Evolutionary conservation across 2,329 filamentous ascomycete genomes (phyloP).

Genomic region (Fusarium camptoceras): DNA sequence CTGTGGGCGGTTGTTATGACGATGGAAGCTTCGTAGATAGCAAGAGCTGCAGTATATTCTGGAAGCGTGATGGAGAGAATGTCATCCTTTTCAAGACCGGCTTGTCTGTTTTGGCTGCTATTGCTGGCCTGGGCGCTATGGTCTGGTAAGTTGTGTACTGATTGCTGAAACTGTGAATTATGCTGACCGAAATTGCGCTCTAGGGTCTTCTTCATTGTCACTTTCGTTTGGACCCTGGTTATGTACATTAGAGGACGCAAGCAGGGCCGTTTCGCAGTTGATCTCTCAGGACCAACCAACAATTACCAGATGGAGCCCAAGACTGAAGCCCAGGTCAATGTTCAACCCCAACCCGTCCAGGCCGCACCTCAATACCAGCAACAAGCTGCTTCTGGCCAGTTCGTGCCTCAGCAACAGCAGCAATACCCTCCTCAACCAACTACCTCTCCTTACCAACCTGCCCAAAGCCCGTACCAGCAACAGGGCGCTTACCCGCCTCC

Average conservation of each 20-base stretch:
- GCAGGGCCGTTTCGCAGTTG: conserved; percentile 51
- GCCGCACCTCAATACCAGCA: conserved; percentile 41
- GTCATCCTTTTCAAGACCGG: conserved; percentile 54
- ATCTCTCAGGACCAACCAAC: conserved; percentile 27
- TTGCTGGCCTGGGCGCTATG: conserved; percentile 59
- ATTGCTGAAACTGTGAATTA: fast-evolving
- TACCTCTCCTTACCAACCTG: conserved; percentile 34
- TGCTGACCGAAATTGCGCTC: not conserved
- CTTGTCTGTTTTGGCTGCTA: conserved; percentile 52
- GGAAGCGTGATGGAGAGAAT: conserved; percentile 35
- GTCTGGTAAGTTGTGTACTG: conserved; percentile 51
- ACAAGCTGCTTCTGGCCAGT: conserved; percentile 21
- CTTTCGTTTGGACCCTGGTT: conserved; percentile 53
- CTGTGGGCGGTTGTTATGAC: conserved; percentile 49
- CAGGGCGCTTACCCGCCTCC: conserved; percentile 45
- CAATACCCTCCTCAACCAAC: conserved; percentile 30
- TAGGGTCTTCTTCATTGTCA: conserved; percentile 55
- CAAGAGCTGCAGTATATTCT: conserved; percentile 50
- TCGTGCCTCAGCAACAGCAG: conserved; percentile 25
- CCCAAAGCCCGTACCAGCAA: conserved; percentile 48
- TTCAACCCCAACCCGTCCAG: conserved; percentile 33
- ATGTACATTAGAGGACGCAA: conserved; percentile 54
- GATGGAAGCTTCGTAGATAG: conserved; percentile 57
- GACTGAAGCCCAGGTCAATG: conserved; percentile 42
- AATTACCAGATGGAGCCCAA: conserved; percentile 53